Conservation (phyloP, 176 grass and related monocot genomes). For the Thinopyrum elongatum region DNA sequence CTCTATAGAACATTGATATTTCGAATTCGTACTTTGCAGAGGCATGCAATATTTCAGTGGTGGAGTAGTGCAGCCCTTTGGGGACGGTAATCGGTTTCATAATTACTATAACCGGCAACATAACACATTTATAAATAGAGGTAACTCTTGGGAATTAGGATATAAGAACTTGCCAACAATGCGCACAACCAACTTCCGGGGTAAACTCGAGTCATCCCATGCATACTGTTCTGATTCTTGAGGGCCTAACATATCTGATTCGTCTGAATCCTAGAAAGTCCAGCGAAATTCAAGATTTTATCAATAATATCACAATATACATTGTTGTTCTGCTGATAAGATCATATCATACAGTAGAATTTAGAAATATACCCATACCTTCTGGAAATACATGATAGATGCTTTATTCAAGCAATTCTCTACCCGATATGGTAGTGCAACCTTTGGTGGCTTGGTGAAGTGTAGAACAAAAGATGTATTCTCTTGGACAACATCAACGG, state of each 20-base stretch:
- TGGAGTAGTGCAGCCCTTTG: neutral
- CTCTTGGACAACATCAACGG: conserved; percentile 68
- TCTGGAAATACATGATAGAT: conserved; percentile 81
- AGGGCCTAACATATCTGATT: conserved; percentile 57
- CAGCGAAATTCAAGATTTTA: conserved; percentile 29
- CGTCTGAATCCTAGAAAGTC: conserved; percentile 61
- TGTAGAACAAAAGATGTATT: conserved; percentile 62
- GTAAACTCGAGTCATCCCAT: conserved; percentile 85
- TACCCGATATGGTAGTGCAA: conserved; percentile 71
- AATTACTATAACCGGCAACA: conserved; percentile 29
- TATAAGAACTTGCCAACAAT: conserved; percentile 56
- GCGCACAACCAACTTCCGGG: conserved; percentile 68
- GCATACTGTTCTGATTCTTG: conserved; percentile 63
- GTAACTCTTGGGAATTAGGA: conserved; percentile 27
- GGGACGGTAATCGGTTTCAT: neutral
- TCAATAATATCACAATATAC: conserved; percentile 9
- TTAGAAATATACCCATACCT: conserved; percentile 47
- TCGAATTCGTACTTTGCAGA: neutral
- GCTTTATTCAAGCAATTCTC: conserved; percentile 70
- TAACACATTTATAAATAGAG: conserved; percentile 3
- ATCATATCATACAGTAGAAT: conserved; percentile 12
- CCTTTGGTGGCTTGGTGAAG: conserved; percentile 55
- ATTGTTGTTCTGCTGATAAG: neutral
- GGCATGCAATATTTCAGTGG: conserved; percentile 5
- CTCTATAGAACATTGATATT: conserved; percentile 14